Percentiles rank a stretch among this genome's conserved stretches.
Evolutionary conservation across 1,139 yeast genomes (phyloP).

Genomic region (Zygoascus hellenicus): DNA sequence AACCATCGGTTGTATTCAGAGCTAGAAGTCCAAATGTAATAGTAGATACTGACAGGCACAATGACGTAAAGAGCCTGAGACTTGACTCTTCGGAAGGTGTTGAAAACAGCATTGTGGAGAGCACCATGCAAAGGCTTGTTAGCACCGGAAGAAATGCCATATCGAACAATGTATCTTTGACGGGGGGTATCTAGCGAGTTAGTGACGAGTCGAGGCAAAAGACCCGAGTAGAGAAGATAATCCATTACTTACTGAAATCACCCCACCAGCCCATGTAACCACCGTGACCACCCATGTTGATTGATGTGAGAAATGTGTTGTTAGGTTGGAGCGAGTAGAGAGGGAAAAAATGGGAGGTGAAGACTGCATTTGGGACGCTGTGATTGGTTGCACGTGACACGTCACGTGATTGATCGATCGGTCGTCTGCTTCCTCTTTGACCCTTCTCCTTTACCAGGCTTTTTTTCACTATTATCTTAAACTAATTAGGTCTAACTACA

Average conservation of each 20-base stretch:
- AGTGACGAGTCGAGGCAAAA: too few relatives aligned
- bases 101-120: slow-evolving; percentile 80
- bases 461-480: too few relatives aligned
- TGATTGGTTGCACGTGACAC: slow-evolving; percentile 11
- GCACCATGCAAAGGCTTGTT: slow-evolving; percentile 89
- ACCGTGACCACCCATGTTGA: slow-evolving; percentile 58
- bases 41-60: slow-evolving; percentile 73
- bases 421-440: too few relatives aligned
- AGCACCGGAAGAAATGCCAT: slow-evolving; percentile 90
- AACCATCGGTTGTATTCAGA: slow-evolving; percentile 87
- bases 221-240: too few relatives aligned
- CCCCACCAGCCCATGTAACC: slow-evolving; percentile 99
- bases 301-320: slow-evolving; percentile 7
- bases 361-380: not conserved
- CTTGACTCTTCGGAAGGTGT: slow-evolving; percentile 91
- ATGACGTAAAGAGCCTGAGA: slow-evolving; percentile 74
- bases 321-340: slow-evolving; percentile 7
- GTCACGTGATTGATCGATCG: not conserved
- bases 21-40: slow-evolving; percentile 84
- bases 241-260: slow-evolving; percentile 32
- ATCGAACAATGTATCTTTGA: slow-evolving; percentile 56
- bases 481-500: too few relatives aligned
- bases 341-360: not conserved
- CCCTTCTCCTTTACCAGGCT: too few relatives aligned
- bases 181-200: slow-evolving; percentile 49